Conservation (phyloP, 441 rosid species). For the Bruguiera hainesii region DNA sequence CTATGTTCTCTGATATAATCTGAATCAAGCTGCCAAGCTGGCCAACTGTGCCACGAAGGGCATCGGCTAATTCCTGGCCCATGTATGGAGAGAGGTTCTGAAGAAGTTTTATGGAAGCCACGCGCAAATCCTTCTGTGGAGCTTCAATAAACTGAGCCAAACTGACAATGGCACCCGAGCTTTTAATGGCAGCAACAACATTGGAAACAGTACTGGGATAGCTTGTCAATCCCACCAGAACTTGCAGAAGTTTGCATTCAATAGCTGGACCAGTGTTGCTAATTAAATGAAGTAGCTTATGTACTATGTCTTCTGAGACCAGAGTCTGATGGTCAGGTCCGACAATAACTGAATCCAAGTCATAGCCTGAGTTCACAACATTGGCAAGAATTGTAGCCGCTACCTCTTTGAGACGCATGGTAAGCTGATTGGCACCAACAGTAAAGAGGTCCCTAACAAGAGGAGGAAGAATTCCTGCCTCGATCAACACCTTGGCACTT, state of each 20-base stretch:
- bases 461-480: conserved; percentile 82
- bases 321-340: conserved; percentile 71
- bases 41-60: conserved; percentile 75
- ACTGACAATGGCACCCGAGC: conserved; percentile 87
- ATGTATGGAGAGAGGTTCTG: conserved; percentile 78
- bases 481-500: conserved; percentile 78
- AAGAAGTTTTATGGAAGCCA: conserved; percentile 84
- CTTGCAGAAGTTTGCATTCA: conserved; percentile 93
- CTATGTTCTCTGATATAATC: conserved; percentile 67
- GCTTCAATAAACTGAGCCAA: conserved; percentile 97
- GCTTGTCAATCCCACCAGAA: conserved; percentile 85
- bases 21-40: conserved; percentile 75
- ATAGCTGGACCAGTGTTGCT: conserved; percentile 97
- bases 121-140: conserved; percentile 73
- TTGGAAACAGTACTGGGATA: conserved; percentile 56
- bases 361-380: conserved; percentile 72
- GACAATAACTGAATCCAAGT: conserved; percentile 59
- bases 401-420: conserved; percentile 85
- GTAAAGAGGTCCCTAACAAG: conserved; percentile 80
- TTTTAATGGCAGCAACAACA: conserved; percentile 79
- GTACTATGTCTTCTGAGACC: conserved; percentile 78
- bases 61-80: conserved; percentile 81
- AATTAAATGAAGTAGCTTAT: conserved; percentile 74
- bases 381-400: conserved; percentile 93
- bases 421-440: conserved; percentile 65